These are phyloP conservation scores for Clarireedia paspali DNA, from an alignment of 2,329 filamentous ascomycete species.

Conservation along the genomic window DNA sequence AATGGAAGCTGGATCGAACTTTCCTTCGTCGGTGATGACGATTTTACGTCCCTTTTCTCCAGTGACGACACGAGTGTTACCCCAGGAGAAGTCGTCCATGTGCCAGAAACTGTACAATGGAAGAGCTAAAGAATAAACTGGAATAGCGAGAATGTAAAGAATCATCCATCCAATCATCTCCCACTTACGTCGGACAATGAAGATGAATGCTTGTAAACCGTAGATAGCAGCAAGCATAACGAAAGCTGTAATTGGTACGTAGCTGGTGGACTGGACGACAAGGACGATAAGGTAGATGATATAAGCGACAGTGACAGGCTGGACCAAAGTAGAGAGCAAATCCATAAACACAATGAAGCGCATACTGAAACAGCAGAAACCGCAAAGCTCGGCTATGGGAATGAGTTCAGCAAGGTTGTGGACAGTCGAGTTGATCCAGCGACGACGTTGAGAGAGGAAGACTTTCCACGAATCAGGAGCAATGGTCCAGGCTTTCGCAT, in stretches of 20 bases:
- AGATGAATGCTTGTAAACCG: conserved; percentile 93
- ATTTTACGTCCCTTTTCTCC: conserved; percentile 90
- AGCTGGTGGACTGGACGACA: conserved; percentile 50
- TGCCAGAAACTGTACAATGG: conserved; percentile 97
- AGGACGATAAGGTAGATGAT: conserved; percentile 82
- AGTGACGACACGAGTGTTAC: conserved; percentile 94
- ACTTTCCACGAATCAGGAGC: conserved; percentile 90
- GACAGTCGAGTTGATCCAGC: conserved; percentile 99
- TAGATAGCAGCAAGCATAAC: conserved; percentile 92
- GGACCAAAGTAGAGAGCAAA: conserved; percentile 82
- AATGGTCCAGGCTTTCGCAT: conserved; percentile 92
- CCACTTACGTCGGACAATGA: conserved; percentile 94
- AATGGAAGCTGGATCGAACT: conserved; percentile 88
- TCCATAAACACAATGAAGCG: conserved; percentile 95
- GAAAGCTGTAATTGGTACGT: conserved; percentile 79
- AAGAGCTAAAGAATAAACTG: conserved; percentile 82
- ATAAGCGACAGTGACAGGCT: conserved; percentile 85
- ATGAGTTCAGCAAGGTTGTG: conserved; percentile 97
- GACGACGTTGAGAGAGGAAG: conserved; percentile 95
- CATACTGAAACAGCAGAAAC: conserved; percentile 99
- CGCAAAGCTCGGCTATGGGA: conserved; percentile 86
- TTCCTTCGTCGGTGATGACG: conserved; percentile 92
- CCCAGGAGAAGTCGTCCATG: conserved; percentile 99
- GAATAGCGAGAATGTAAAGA: conserved; percentile 84
- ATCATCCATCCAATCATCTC: conserved; percentile 99